These are phyloP conservation scores for Acer negundo DNA, from an alignment of 345 rosid species.

Conservation along the genomic window DNA sequence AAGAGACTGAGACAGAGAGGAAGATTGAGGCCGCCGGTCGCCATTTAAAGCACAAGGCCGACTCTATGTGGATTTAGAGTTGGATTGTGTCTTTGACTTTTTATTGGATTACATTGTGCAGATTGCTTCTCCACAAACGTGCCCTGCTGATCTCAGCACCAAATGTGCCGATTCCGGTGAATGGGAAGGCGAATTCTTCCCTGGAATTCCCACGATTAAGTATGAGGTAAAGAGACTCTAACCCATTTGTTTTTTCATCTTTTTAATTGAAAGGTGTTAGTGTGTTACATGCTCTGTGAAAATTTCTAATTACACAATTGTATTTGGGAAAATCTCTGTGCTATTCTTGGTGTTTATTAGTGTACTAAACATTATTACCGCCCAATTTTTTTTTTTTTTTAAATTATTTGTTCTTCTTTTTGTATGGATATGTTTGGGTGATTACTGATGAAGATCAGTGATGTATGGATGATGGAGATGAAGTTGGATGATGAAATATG, in stretches of 20 bases:
- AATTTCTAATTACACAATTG: not conserved
- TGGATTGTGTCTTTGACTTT: not conserved
- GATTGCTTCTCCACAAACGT: conserved; percentile 64
- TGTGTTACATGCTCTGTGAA: not conserved
- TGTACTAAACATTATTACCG: not conserved
- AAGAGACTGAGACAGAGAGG: too few relatives aligned
- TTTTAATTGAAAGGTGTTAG: too few relatives aligned
- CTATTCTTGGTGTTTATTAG: not conserved
- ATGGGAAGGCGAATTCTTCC: conserved; percentile 97
- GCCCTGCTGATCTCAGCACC: conserved; percentile 69
- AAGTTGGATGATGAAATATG: too few relatives aligned
- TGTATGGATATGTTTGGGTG: too few relatives aligned
- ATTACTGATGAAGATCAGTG: too few relatives aligned
- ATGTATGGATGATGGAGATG: too few relatives aligned
- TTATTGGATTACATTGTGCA: conserved; percentile 30
- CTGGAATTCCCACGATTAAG: conserved; percentile 70
- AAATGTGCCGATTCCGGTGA: conserved; percentile 58
- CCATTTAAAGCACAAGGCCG: too few relatives aligned
- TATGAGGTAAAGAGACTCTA: conserved; percentile 60
- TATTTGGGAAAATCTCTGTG: not conserved
- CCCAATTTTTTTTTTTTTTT: too few relatives aligned
- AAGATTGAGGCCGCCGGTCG: too few relatives aligned
- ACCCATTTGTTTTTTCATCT: not conserved
- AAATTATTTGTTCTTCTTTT: too few relatives aligned
- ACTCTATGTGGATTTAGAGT: not conserved